These are phyloP conservation scores for Thelephora aurantiotincta DNA, from an alignment of 768 basidiomycete genomes.

Conservation along the genomic window DNA sequence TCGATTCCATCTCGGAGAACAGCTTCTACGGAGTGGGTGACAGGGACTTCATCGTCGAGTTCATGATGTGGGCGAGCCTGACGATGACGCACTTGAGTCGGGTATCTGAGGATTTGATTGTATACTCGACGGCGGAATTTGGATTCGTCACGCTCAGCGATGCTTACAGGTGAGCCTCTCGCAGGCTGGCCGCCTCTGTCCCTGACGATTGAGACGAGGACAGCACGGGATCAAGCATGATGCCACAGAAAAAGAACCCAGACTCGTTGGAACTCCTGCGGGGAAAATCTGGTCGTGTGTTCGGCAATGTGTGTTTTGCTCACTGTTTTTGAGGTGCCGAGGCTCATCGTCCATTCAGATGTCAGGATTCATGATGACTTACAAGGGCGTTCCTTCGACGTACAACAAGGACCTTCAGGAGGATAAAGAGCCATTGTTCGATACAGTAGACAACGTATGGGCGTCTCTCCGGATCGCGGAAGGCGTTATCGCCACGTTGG, in stretches of 20 bases:
- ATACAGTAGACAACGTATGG: constrained; percentile 78
- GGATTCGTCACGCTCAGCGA: constrained; percentile 94
- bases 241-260: constrained; percentile 99
- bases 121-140: constrained; percentile 96
- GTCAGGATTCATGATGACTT: constrained; percentile 94
- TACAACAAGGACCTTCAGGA: constrained; percentile 99
- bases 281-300: constrained; percentile 89
- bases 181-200: not conserved
- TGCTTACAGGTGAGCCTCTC: constrained; percentile 66
- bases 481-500: constrained; percentile 85
- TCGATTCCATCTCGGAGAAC: constrained; percentile 82
- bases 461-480: constrained; percentile 87
- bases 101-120: constrained; percentile 89
- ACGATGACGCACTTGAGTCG: constrained; percentile 90
- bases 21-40: constrained; percentile 95
- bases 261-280: constrained; percentile 92
- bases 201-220: constrained; percentile 1
- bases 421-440: constrained; percentile 96
- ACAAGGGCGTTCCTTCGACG: constrained; percentile 94
- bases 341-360: constrained; percentile 36
- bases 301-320: constrained; percentile 58
- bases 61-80: constrained; percentile 91
- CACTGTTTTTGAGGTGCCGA: not conserved
- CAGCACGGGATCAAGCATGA: constrained; percentile 97
- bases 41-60: constrained; percentile 94